Base-by-base conservation (phyloP, 768 basidiomycete species). In the Podaxis pistillaris region DNA sequence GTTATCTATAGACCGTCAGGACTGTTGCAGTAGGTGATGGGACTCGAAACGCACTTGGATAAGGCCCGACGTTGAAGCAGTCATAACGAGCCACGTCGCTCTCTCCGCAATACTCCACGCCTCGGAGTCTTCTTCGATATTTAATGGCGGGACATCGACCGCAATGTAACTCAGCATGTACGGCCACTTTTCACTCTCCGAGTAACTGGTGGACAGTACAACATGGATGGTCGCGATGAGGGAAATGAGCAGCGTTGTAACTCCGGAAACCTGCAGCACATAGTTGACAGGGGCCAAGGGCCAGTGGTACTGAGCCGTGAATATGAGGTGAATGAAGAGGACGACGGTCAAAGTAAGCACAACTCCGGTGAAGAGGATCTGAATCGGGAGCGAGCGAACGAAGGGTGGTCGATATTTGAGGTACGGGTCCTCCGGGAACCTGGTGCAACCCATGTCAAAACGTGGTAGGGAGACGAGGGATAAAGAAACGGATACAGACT, bases 261-360 rank as follows among this genome's bases (percentile, higher is more conserved):
- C 93, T 7, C 92, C 93, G 2, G 88, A 86, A 12, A 98, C 72
- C 72, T 98, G 97, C 37, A 98, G 86, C 58, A 87, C 80, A 74
- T 93, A 99, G 77, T 99, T 99, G 69, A 92, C 84, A 5, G 89
- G 90, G 0, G 95, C 94, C 44, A 99, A 87, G 0, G 94, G 93
- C 84, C 91, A 93, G 74, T 99, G 97, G 66, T 96, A 98, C 71
- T 96, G 94, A 0, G 90, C 91, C 4, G 97, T 98, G 77, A 99
- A 97, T 63, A 94, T 73, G 66, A 99, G 87, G 68, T 98, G 95
- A 61, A 97, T 86, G 68, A 97, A 81, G 47, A 99, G 87, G 19
- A 96, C 89, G 50, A 83, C 79, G 50, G 91, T 84, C 64, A 98
- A 85, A 9, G 96, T 92, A 65, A 96, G 77, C 4, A 93, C 86